Conservation (phyloP, 1,284 basidiomycete genomes). For the Chalciporus sp. region DNA sequence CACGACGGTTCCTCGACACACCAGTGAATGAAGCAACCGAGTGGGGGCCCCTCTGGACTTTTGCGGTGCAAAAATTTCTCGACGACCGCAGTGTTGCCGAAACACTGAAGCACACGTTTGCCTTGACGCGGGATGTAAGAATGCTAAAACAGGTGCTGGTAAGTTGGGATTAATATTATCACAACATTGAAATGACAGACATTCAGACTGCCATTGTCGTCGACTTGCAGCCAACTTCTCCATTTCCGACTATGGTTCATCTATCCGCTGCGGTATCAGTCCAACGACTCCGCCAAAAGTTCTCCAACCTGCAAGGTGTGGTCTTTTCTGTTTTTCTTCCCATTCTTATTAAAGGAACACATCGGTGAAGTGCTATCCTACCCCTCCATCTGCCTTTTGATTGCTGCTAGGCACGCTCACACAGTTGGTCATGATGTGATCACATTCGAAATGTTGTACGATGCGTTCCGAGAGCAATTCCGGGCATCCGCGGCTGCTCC, state of each 20-base stretch:
- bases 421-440: slow-evolving; percentile 67
- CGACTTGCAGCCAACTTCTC: slow-evolving; percentile 49
- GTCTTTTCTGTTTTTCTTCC: neutral
- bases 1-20: slow-evolving; percentile 46
- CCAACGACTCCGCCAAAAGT: slow-evolving; percentile 56
- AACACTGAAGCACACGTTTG: slow-evolving; percentile 59
- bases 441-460: slow-evolving; percentile 80
- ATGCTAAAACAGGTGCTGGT: slow-evolving; percentile 71
- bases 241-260: slow-evolving; percentile 50
- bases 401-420: slow-evolving; percentile 65
- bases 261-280: slow-evolving; percentile 44
- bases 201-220: slow-evolving; percentile 53
- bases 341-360: slow-evolving; percentile 6
- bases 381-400: slow-evolving; percentile 72
- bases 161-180: slow-evolving; percentile 29
- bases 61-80: slow-evolving; percentile 59
- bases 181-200: slow-evolving; percentile 28
- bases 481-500: slow-evolving; percentile 69
- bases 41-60: slow-evolving; percentile 62
- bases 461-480: slow-evolving; percentile 67
- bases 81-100: slow-evolving; percentile 46
- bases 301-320: slow-evolving; percentile 56
- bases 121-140: slow-evolving; percentile 68
- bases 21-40: slow-evolving; percentile 37
- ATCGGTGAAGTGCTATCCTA: slow-evolving; percentile 59